A percentile compares a stretch with the other conserved stretches of the same genome.
phyloP scores from a whole-genome alignment of 2,329 filamentous ascomycete species.

The Aureobasidium mangrovei region DNA sequence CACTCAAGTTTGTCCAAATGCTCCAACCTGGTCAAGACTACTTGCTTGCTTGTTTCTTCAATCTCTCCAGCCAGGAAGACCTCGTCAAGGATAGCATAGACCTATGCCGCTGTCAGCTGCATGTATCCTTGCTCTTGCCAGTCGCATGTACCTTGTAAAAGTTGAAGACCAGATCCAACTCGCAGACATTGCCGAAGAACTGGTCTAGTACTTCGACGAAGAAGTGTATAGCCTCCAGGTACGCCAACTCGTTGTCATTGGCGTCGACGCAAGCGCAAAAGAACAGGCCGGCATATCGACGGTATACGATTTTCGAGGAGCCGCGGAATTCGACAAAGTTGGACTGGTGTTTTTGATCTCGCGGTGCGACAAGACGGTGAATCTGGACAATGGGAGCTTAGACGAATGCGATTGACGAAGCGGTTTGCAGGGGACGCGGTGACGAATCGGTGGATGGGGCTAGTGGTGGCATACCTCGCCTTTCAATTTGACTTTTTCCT shows the following conservation, averaged over 20 bases:
- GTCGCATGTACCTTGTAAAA: conserved; percentile 52
- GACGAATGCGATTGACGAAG: not conserved
- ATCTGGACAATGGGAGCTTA: conserved; percentile 46
- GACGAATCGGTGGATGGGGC: conserved; percentile 1
- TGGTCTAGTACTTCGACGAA: conserved; percentile 98
- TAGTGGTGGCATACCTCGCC: conserved; percentile 59
- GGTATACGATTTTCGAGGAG: conserved; percentile 88
- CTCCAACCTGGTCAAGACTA: conserved; percentile 85
- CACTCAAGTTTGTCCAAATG: conserved; percentile 94
- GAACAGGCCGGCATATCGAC: conserved; percentile 94
- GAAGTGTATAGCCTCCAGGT: conserved; percentile 96
- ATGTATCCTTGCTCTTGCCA: not conserved
- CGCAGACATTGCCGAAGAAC: conserved; percentile 98
- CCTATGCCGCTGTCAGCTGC: conserved; percentile 45
- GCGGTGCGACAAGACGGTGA: conserved; percentile 91
- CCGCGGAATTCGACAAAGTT: conserved; percentile 96
- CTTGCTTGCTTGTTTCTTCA: conserved; percentile 97
- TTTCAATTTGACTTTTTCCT: conserved; percentile 98
- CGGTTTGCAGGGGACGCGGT: conserved; percentile 9
- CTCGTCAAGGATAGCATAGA: conserved; percentile 97
- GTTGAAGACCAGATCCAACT: conserved; percentile 78
- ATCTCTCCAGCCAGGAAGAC: conserved; percentile 97
- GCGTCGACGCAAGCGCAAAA: conserved; percentile 99
- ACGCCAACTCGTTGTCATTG: conserved; percentile 96
- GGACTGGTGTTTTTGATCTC: conserved; percentile 98